A percentile compares a stretch with the other conserved stretches of the same genome.
Evolutionary conservation across 768 basidiomycete genomes (phyloP).

Genomic region (Lactarius sp.): DNA sequence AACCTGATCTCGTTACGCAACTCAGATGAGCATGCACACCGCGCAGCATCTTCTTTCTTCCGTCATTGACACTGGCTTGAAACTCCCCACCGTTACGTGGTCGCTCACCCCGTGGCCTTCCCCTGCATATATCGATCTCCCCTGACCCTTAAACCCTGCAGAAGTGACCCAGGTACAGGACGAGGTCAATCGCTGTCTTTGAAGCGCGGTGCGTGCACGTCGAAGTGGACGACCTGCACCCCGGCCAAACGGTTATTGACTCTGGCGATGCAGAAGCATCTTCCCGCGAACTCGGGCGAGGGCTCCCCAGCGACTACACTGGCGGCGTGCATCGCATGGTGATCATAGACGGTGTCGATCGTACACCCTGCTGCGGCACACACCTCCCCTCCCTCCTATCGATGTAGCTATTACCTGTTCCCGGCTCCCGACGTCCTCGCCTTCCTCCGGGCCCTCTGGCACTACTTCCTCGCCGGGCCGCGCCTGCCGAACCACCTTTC

Average conservation of each 20-base stretch:
- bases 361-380: constrained; percentile 82
- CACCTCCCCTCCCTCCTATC: constrained; percentile 76
- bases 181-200: constrained; percentile 60
- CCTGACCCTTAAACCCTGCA: constrained; percentile 56
- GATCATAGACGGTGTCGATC: constrained; percentile 76
- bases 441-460: constrained; percentile 55
- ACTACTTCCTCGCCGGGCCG: constrained; percentile 81
- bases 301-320: constrained; percentile 66
- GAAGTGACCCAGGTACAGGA: constrained; percentile 60
- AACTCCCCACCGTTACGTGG: constrained; percentile 75
- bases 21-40: constrained; percentile 78
- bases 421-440: constrained; percentile 58
- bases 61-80: constrained; percentile 58
- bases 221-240: constrained; percentile 67
- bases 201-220: constrained; percentile 64
- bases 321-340: constrained; percentile 76
- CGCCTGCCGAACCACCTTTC: constrained; percentile 63
- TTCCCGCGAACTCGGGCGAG: constrained; percentile 51
- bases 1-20: background rate
- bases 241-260: constrained; percentile 29
- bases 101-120: constrained; percentile 62
- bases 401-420: constrained; percentile 64
- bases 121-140: constrained; percentile 74
- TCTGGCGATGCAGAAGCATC: constrained; percentile 36
- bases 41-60: constrained; percentile 81